Evolutionary conservation across 2,329 filamentous ascomycete species (phyloP), one percentile per base, ranked within the genome.

Genomic region (Apiospora koreana): DNA sequence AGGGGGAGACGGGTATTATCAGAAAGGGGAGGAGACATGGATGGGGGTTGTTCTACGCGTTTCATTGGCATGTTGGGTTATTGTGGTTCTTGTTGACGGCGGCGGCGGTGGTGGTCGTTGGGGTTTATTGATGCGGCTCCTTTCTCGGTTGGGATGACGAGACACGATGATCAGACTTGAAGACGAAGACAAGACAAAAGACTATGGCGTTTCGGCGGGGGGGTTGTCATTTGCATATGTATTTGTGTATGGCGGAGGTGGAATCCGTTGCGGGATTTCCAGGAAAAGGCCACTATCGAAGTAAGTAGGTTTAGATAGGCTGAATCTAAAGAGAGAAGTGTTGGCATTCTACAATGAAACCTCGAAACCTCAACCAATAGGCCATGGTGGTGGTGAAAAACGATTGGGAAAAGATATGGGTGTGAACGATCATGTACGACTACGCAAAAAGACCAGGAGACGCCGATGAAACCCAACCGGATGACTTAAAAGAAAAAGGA

Each of bases 381-480:
- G 50, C 31, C 25, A n/a, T 62, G 10, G 54, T 62, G 21, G 9
- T 12, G 12, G 14, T 10, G 12, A 2, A 18, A 62, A 38, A 62
- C 50, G 50, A 58, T 35, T 35, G 28, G 50, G 50, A 35, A 31
- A n/a, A 62, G 38, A 62, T 62, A n/a, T n/a, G n/a, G n/a, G 54
- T 62, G 31, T 62, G 54, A 62, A 21, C 28, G 54, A 62, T 7
- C 28, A 62, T 23, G 23, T 43, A 62, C 18, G 31, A 62, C 54
- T 62, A 62, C 54, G 54, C 54, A 38, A 62, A 62, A n/a, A 38
- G 6, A n/a, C 54, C 28, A 62, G 54, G 21, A 62, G 54, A 62
- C 54, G 31, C 54, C 54, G n/a, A n/a, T 31, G 14, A 14, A 18
- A 62, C 31, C 54, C 21, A 10, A n/a, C 28, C 50, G 28, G n/a